phyloP scores from a whole-genome alignment of 2,329 filamentous ascomycete genomes.

The Calonectria pseudoreteaudii region DNA sequence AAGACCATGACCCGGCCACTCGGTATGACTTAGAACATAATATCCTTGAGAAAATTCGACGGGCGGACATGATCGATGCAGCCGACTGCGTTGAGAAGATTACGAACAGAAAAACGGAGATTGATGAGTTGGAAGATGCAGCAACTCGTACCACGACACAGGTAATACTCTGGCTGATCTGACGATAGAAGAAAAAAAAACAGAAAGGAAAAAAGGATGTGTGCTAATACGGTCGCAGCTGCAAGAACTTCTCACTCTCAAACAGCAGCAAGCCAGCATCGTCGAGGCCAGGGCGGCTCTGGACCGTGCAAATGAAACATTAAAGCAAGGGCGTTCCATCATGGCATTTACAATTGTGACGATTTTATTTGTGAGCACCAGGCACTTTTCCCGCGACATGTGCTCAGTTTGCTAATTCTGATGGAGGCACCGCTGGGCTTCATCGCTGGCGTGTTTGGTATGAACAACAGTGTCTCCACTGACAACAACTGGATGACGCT shows the following conservation, averaged over 20 bases:
- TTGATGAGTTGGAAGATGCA: neutral
- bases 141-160: neutral
- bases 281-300: neutral
- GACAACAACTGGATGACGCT: neutral
- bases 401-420: neutral
- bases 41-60: neutral
- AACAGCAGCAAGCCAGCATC: constrained; percentile 2
- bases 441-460: neutral
- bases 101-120: neutral
- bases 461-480: neutral
- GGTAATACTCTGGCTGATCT: neutral
- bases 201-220: no score
- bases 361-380: neutral
- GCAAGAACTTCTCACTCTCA: neutral
- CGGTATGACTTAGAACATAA: neutral
- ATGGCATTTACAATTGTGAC: constrained; percentile 6
- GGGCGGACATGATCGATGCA: neutral
- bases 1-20: neutral
- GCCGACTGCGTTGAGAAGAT: neutral
- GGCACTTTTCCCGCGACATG: no score
- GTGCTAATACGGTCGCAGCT: neutral
- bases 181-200: no score
- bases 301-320: neutral
- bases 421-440: neutral
- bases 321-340: neutral